A percentile compares a stretch with the other conserved stretches of the same genome.
These are phyloP conservation scores for Penicillium malachiteum DNA, from an alignment of 495 filamentous ascomycete genomes.

Conservation along the genomic window DNA sequence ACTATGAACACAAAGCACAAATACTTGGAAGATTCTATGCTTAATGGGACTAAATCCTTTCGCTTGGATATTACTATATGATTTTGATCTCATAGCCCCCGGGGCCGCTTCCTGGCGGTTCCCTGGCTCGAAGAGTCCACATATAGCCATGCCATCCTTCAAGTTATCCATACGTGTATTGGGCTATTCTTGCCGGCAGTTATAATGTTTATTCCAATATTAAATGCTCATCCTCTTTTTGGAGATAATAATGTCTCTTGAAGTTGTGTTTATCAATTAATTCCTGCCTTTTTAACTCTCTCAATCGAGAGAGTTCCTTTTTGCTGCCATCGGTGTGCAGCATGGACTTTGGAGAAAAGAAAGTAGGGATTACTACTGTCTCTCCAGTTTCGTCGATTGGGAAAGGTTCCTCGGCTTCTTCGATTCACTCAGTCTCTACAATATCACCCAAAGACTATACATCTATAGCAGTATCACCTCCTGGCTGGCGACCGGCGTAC, in stretches of 20 bases:
- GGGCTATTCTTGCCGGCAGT: too few species aligned
- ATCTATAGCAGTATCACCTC: neutral
- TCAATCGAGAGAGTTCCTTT: neutral
- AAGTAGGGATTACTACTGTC: neutral
- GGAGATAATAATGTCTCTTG: neutral
- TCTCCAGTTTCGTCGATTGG: too few species aligned
- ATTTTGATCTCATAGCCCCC: too few species aligned
- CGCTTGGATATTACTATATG: too few species aligned
- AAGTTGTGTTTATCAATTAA: neutral
- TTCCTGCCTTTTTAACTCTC: neutral
- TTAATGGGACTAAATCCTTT: neutral
- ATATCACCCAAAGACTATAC: neutral
- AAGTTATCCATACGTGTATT: too few species aligned
- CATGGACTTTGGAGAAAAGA: neutral
- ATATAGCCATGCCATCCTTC: too few species aligned
- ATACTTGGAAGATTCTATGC: neutral
- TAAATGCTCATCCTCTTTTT: neutral
- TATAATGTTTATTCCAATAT: too few species aligned
- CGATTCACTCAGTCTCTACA: neutral
- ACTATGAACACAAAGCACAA: neutral
- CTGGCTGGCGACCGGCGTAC: conserved; percentile 10
- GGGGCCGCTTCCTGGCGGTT: too few species aligned
- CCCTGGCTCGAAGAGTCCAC: too few species aligned
- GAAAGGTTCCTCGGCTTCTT: too few species aligned
- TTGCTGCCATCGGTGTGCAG: neutral